Percentiles rank a stretch among this genome's conserved stretches.
Evolutionary conservation across 495 filamentous ascomycete genomes (phyloP).

Genomic region (Hyphodiscus hymeniophilus): DNA sequence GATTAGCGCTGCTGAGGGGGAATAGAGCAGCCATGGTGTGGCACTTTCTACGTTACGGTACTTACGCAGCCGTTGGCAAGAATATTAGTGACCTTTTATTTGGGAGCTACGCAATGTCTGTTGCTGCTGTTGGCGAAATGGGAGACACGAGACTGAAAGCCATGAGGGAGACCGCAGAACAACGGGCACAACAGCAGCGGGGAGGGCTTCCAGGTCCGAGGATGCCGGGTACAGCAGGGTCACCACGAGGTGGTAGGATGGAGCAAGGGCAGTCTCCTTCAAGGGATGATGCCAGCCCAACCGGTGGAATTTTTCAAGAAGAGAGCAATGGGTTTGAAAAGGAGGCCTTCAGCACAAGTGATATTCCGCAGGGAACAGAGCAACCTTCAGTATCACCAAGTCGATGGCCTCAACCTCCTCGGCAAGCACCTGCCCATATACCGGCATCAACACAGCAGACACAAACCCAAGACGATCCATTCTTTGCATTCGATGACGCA

Average conservation of each 20-base stretch:
- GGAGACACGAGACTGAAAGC: constrained; percentile 17
- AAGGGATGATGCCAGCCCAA: constrained; percentile 23
- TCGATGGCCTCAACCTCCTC: neutral
- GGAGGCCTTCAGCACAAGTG: neutral
- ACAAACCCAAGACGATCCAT: constrained; percentile 3
- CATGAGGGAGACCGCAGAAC: neutral
- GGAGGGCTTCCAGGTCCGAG: neutral
- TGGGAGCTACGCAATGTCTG: constrained; percentile 12
- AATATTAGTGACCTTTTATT: constrained; percentile 8
- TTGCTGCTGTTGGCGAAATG: constrained; percentile 9
- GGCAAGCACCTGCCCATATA: neutral
- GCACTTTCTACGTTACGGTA: constrained; percentile 7
- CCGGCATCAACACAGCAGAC: neutral
- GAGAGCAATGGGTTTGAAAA: neutral
- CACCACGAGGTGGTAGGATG: neutral
- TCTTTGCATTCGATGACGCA: constrained; percentile 19
- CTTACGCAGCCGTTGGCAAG: constrained; percentile 5
- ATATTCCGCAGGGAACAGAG: neutral
- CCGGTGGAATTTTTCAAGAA: constrained; percentile 12
- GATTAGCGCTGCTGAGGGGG: neutral
- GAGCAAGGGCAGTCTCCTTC: neutral
- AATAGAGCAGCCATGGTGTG: constrained; percentile 1
- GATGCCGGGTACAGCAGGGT: neutral
- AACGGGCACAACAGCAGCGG: neutral
- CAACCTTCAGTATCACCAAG: neutral